Percentiles rank a stretch among this genome's conserved stretches.
These are phyloP conservation scores for Phylloporus sp. DNA, from an alignment of 768 basidiomycete genomes.

Conservation along the genomic window DNA sequence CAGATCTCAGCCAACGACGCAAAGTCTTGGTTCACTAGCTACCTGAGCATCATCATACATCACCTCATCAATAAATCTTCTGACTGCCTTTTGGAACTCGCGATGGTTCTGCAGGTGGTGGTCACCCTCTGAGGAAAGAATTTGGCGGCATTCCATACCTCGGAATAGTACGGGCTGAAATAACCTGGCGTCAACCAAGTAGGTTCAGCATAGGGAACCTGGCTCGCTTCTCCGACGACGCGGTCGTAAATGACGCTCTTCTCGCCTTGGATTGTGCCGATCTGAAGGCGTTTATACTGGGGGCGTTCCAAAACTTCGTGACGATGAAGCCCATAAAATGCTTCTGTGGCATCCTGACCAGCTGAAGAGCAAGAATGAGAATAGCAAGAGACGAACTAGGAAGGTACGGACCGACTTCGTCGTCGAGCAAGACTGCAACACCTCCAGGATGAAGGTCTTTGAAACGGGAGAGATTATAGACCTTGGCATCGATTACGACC, in stretches of 20 bases:
- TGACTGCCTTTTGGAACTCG: conserved; percentile 41
- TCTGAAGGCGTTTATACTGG: conserved; percentile 66
- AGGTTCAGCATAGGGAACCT: conserved; percentile 86
- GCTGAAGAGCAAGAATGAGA: conserved; percentile 36
- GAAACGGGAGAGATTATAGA: conserved; percentile 80
- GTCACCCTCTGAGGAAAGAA: conserved; percentile 3
- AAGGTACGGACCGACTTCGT: conserved; percentile 58
- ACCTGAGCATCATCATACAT: conserved; percentile 44
- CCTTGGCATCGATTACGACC: conserved; percentile 80
- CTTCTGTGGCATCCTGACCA: conserved; percentile 82
- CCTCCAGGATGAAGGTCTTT: conserved; percentile 82
- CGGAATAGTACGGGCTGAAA: conserved; percentile 65
- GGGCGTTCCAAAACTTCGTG: conserved; percentile 75
- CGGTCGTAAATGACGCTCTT: conserved; percentile 46
- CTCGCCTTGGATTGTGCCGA: conserved; percentile 70
- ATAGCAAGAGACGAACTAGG: not conserved
- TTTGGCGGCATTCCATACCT: conserved; percentile 35
- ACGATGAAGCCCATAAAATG: conserved; percentile 86
- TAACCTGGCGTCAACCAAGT: conserved; percentile 72
- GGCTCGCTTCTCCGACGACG: conserved; percentile 54
- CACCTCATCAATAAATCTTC: conserved; percentile 64
- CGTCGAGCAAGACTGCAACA: conserved; percentile 65
- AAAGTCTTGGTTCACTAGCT: conserved; percentile 1
- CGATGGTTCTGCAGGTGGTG: conserved; percentile 41
- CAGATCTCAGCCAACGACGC: conserved; percentile 12